Percentiles rank a stretch among this genome's conserved stretches.
phyloP scores from a whole-genome alignment of 1,284 basidiomycete species.

The Melampsora americana region DNA sequence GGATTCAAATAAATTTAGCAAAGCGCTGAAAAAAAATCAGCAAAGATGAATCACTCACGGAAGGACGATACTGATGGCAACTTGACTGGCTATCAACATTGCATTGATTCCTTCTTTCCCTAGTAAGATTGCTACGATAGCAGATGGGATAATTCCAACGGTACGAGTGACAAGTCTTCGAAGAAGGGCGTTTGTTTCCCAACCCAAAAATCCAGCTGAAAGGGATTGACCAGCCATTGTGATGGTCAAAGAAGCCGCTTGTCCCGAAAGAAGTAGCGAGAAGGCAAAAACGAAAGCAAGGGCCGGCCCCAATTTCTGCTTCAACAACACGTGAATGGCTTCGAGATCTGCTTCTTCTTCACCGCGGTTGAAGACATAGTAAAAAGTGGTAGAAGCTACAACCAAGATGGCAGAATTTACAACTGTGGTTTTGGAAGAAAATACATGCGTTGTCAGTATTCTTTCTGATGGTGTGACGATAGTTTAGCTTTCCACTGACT shows the following conservation, averaged over 20 bases:
- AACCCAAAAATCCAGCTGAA: conserved; percentile 22
- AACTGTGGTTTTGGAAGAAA: background rate
- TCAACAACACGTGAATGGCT: conserved; percentile 18
- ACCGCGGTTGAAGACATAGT: conserved; percentile 4
- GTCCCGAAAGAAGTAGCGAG: conserved; percentile 26
- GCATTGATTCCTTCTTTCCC: conserved; percentile 20
- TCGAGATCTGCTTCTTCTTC: conserved; percentile 25
- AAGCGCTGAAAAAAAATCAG: too few relatives aligned
- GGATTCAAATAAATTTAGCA: too few relatives aligned
- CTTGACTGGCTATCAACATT: conserved; percentile 28
- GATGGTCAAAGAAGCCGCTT: conserved; percentile 37
- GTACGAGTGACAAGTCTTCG: conserved; percentile 31
- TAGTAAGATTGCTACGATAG: conserved; percentile 10
- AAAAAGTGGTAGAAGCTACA: conserved; percentile 24
- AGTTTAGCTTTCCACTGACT: background rate
- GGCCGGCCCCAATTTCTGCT: conserved; percentile 3
- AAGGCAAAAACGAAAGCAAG: conserved; percentile 30
- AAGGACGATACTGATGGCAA: conserved; percentile 35
- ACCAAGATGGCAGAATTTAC: conserved; percentile 37
- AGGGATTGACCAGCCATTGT: conserved; percentile 35
- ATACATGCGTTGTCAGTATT: background rate
- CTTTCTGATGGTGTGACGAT: background rate
- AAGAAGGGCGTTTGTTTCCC: conserved; percentile 23
- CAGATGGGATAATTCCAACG: conserved; percentile 30
- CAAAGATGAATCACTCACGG: conserved; percentile 18